Evolutionary conservation across 768 basidiomycete genomes (phyloP), one percentile per base, ranked within the genome.

Genomic region (Rhodosporidiobolus sp.): DNA sequence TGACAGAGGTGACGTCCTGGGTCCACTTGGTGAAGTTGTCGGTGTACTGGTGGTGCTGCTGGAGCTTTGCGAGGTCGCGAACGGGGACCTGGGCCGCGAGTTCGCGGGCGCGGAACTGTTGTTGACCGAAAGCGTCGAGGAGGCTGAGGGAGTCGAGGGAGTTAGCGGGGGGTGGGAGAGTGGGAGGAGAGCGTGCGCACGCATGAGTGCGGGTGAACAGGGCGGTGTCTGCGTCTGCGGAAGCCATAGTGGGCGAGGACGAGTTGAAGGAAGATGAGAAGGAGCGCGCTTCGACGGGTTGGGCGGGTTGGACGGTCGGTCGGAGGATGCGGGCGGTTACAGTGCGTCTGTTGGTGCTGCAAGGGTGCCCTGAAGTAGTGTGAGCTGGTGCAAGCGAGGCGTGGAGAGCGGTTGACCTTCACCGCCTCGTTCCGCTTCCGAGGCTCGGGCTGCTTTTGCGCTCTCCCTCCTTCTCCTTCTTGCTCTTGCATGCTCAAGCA

Each of bases 1-100:
- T 67, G 26, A 54, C 11, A 20, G 54, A 50, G 22, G 68, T 70
- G 12, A 52, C 46, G 22, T 71, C 64, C 64, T 71, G 59, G 0
- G 74, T 71, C 57, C 67, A 69, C 11, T 70, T 52, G 49, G 74
- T 71, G 10, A 48, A 43, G 66, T 75, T 69, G 20, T 71, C 67
- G 8, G 70, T 68, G 45, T 65, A 20, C 30, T 64, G 32, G 6
- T 59, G 59, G 4, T 64, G 61, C 26, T 53, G 10, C 26, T 34
- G 35, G 16, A 58, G 52, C 28, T 63, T 35, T 8, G 58, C n/a
- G 7, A 60, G 28, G 63, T 52, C 48, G 3, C 61, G 53, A 14
- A 67, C 57, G 3, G 65, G 70, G 19, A 67, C 61, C 8, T 24
- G 7, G 16, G 46, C 19, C 12, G 49, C 45, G 50, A 72, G 59